phyloP scores from a whole-genome alignment of 768 basidiomycete species.

The Daedaleopsis nitida region DNA sequence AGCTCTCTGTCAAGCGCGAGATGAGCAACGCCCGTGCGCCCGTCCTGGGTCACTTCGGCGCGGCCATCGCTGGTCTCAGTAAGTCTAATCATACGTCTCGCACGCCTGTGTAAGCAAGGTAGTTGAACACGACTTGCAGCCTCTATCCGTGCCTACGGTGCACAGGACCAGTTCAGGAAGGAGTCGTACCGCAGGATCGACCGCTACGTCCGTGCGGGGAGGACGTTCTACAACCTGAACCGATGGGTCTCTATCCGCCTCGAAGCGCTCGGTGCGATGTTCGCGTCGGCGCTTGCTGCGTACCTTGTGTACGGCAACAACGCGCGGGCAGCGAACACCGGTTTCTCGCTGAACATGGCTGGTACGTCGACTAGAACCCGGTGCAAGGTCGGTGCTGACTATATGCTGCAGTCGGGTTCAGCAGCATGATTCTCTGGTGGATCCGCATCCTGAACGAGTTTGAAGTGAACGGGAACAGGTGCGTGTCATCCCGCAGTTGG shows the following conservation, averaged over 20 bases:
- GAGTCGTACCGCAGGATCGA: constrained; percentile 50
- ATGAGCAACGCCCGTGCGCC: constrained; percentile 55
- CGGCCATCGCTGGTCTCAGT: constrained; percentile 55
- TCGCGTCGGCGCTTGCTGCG: constrained; percentile 52
- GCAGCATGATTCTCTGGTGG: constrained; percentile 56
- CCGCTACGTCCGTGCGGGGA: constrained; percentile 43
- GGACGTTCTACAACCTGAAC: constrained; percentile 52
- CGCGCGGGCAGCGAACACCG: constrained; percentile 44
- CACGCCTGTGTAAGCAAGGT: background rate
- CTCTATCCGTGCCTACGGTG: constrained; percentile 60
- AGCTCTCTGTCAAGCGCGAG: constrained; percentile 59
- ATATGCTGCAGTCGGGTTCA: constrained; percentile 48
- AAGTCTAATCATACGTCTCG: constrained; percentile 5
- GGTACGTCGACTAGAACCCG: constrained; percentile 27
- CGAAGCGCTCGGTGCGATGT: constrained; percentile 55
- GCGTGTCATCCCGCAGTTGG: background rate
- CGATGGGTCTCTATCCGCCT: constrained; percentile 52
- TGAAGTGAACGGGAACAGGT: constrained; percentile 45
- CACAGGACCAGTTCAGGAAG: constrained; percentile 44
- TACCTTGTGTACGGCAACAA: constrained; percentile 51
- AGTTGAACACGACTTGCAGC: constrained; percentile 24
- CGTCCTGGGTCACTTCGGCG: constrained; percentile 53
- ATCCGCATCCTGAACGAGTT: constrained; percentile 47
- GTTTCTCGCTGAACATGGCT: constrained; percentile 45
- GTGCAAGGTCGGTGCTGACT: background rate